Evolutionary conservation across 1,284 basidiomycete genomes (phyloP).

Genomic region (Fomitopsis palustris): DNA sequence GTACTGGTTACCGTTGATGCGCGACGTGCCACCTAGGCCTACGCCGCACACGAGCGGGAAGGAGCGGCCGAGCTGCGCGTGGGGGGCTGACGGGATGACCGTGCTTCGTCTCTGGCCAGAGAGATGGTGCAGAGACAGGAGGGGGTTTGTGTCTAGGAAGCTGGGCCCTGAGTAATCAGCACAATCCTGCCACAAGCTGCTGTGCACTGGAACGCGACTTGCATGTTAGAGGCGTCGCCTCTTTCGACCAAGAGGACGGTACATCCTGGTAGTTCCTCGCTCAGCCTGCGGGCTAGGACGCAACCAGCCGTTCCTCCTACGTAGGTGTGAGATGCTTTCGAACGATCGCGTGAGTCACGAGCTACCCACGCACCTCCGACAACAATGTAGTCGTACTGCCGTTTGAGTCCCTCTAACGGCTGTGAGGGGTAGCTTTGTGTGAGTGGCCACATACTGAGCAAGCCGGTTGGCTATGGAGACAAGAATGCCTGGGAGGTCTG

Average conservation of each 20-base stretch:
- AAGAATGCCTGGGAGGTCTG: background rate
- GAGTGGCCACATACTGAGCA: background rate
- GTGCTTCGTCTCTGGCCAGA: background rate
- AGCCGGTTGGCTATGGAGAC: background rate
- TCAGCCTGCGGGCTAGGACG: conserved; percentile 4
- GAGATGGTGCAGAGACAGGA: background rate
- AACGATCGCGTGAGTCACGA: background rate
- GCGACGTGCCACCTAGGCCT: conserved; percentile 3
- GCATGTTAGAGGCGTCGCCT: conserved; percentile 3
- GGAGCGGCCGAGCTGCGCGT: background rate
- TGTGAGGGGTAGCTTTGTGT: background rate
- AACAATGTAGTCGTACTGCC: conserved; percentile 6
- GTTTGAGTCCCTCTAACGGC: background rate
- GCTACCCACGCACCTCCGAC: conserved; percentile 2
- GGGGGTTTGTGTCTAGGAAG: conserved; percentile 1
- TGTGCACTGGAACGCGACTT: background rate
- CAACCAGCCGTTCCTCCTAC: conserved; percentile 5
- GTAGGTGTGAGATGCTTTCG: background rate
- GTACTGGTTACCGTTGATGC: conserved; percentile 7
- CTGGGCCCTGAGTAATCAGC: background rate
- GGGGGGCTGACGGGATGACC: background rate
- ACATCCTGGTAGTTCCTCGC: background rate
- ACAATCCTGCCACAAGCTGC: background rate
- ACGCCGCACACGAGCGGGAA: background rate
- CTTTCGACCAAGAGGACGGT: conserved; percentile 3